A percentile compares a stretch with the other conserved stretches of the same genome.
Evolutionary conservation across 148 eudicot genomes (phyloP).

Genomic region (Selenicereus undatus): DNA sequence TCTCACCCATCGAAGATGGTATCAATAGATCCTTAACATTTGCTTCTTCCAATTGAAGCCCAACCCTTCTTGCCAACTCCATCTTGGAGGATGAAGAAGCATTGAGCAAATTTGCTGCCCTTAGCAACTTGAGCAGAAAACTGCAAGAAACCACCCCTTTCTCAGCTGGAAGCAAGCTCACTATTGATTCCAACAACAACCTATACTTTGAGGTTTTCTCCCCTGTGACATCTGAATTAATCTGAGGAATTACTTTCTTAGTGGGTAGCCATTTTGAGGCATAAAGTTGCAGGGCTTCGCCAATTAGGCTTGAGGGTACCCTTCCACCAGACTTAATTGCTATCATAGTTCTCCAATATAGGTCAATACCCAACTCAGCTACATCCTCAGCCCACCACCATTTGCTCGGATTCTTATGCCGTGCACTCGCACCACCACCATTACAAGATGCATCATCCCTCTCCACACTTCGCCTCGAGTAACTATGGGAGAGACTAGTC

Average conservation of each 20-base stretch:
- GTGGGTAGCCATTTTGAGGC: constrained; percentile 73
- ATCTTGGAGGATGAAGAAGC: constrained; percentile 54
- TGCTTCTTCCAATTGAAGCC: constrained; percentile 75
- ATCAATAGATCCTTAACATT: constrained; percentile 55
- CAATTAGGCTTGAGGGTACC: constrained; percentile 48
- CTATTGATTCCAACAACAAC: constrained; percentile 62
- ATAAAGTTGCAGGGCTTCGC: constrained; percentile 70
- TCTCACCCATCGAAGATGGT: constrained; percentile 30
- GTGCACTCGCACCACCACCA: constrained; percentile 34
- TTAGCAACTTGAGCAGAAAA: constrained; percentile 57
- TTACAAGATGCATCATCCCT: constrained; percentile 43
- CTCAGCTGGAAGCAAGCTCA: constrained; percentile 68
- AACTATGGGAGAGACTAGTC: constrained; percentile 37
- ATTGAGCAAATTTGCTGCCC: constrained; percentile 50
- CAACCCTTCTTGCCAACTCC: constrained; percentile 68
- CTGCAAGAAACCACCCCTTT: constrained; percentile 65
- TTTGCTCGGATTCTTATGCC: constrained; percentile 30
- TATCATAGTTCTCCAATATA: constrained; percentile 75
- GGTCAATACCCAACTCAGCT: constrained; percentile 62
- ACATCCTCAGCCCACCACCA: constrained; percentile 93
- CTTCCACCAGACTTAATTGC: constrained; percentile 68
- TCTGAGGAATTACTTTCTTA: constrained; percentile 31
- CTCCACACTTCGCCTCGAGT: constrained; percentile 31
- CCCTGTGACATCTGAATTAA: constrained; percentile 29
- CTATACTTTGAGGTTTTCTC: constrained; percentile 37